Conservation (phyloP, 345 rosid genomes). For the Syzygium aqueum region DNA sequence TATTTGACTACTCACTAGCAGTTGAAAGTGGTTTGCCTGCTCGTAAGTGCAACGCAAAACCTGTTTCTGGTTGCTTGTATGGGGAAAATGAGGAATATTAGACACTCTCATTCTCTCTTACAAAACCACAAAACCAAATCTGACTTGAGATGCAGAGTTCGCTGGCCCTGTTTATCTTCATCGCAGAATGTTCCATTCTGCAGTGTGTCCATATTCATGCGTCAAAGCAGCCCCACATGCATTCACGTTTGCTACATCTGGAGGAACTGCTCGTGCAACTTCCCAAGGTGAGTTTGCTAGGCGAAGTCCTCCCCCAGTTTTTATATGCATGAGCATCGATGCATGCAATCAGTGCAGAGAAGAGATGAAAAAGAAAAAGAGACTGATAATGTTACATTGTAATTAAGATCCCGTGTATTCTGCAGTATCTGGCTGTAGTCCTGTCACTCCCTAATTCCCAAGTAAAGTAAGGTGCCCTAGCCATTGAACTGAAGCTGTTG, state of each 20-base stretch:
- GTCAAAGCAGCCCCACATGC: slow-evolving; percentile 72
- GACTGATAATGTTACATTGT: neutral
- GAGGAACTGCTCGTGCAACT: slow-evolving; percentile 65
- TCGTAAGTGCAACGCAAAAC: neutral
- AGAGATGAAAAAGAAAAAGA: neutral
- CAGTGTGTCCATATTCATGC: slow-evolving; percentile 83
- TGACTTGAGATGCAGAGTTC: neutral
- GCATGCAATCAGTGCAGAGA: neutral
- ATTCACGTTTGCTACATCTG: slow-evolving; percentile 37
- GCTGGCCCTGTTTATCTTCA: neutral
- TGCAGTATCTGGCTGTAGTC: neutral
- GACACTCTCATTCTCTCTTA: neutral
- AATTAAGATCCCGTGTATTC: neutral
- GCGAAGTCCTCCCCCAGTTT: neutral
- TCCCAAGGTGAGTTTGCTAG: slow-evolving; percentile 53
- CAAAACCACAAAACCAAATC: neutral
- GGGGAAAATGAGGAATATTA: neutral
- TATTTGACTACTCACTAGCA: neutral
- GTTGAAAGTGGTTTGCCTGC: neutral
- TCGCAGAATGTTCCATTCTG: neutral
- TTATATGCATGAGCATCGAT: neutral
- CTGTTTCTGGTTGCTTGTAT: neutral
- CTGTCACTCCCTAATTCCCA: neutral
- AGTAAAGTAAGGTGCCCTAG: neutral
- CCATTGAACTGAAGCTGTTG: neutral